Conservation (phyloP, 306 rosid species). For the Ammopiptanthus mongolicus region DNA sequence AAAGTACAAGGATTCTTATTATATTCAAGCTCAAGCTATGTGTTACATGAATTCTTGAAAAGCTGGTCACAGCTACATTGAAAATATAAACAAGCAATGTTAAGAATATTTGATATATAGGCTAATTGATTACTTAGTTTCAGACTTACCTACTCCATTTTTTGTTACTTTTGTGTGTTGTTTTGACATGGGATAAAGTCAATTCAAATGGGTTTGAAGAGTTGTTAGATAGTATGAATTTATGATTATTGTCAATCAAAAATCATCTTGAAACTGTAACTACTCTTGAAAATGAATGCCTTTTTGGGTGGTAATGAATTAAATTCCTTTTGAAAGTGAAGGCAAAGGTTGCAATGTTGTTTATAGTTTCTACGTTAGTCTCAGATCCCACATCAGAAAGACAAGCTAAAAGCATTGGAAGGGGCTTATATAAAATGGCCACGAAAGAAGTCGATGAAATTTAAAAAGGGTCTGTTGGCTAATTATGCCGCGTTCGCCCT, state of each 20-base stretch:
- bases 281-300: background rate
- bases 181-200: background rate
- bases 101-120: background rate
- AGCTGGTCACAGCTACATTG: background rate
- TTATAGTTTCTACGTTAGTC: background rate
- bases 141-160: background rate
- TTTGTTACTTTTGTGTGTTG: background rate
- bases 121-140: background rate
- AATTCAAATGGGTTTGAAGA: background rate
- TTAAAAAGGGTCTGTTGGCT: conserved; percentile 91
- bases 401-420: rapidly evolving
- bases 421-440: background rate
- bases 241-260: background rate
- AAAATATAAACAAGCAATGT: background rate
- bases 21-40: conserved; percentile 93
- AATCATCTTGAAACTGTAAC: background rate
- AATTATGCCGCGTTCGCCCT: conserved; percentile 67
- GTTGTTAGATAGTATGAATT: background rate
- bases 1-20: conserved; percentile 91
- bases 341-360: background rate
- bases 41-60: conserved; percentile 73
- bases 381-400: conserved; percentile 32
- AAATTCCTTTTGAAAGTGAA: background rate
- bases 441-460: rapidly evolving
- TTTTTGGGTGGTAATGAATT: background rate